Conservation (phyloP, 441 rosid species). For the Viola pubescens region DNA sequence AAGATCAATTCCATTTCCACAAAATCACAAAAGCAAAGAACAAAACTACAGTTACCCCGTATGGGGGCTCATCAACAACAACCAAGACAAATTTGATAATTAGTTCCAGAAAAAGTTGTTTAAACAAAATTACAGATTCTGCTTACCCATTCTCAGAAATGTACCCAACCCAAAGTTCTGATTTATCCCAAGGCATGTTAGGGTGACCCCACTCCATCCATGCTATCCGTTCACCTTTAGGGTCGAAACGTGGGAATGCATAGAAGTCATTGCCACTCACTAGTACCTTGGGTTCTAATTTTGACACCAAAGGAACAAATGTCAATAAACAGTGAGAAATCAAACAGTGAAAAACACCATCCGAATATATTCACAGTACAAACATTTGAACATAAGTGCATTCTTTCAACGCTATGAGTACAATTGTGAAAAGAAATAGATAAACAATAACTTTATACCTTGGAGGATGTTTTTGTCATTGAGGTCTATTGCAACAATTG, state of each 20-base stretch:
- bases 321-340: background rate
- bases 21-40: background rate
- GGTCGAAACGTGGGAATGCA: conserved; percentile 83
- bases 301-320: background rate
- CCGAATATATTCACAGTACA: background rate
- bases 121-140: background rate
- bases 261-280: conserved; percentile 79
- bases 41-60: background rate
- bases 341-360: background rate
- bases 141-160: conserved; percentile 70
- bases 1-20: conserved; percentile 7
- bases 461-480: conserved; percentile 33
- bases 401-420: too few species aligned
- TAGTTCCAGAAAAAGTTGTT: background rate
- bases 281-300: conserved; percentile 64
- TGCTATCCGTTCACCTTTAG: conserved; percentile 63
- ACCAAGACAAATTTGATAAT: background rate
- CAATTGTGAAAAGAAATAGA: too few species aligned
- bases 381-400: background rate
- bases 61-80: background rate
- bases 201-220: conserved; percentile 95
- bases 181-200: conserved; percentile 92
- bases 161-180: conserved; percentile 91
- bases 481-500: conserved; percentile 44
- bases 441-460: conserved; percentile 34